A percentile compares a stretch with the other conserved stretches of the same genome.
phyloP scores from a whole-genome alignment of 371 early-diverging fungal genomes.

The Lichtheimia ramosa region DNA sequence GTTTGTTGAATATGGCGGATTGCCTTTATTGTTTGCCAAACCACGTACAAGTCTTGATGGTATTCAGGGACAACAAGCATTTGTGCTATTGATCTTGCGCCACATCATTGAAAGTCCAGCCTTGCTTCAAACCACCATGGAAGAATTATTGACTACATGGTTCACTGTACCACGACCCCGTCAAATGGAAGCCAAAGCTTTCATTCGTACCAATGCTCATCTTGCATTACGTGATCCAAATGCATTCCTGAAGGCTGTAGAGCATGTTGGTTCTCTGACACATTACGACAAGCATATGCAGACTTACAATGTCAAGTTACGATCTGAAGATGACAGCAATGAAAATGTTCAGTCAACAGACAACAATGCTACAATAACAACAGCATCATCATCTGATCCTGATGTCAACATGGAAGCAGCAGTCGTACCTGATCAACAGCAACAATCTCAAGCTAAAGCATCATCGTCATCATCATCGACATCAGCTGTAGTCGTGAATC shows the following conservation, averaged over 20 bases:
- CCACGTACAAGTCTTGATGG: conserved; percentile 49
- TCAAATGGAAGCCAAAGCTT: conserved; percentile 70
- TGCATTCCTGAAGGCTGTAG: conserved; percentile 68
- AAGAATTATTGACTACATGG: conserved; percentile 74
- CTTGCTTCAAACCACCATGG: conserved; percentile 73
- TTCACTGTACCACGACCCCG: conserved; percentile 71
- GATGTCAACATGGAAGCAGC: conserved; percentile 10
- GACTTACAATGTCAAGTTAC: conserved; percentile 53
- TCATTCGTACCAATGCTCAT: conserved; percentile 71
- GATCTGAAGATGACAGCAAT: conserved; percentile 18
- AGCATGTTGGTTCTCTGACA: conserved; percentile 66
- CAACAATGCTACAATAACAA: not conserved
- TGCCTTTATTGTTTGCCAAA: conserved; percentile 59
- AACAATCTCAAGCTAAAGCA: not conserved
- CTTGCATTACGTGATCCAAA: conserved; percentile 75
- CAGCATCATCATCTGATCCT: not conserved
- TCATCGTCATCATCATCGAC: conserved; percentile 12
- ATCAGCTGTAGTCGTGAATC: conserved; percentile 34
- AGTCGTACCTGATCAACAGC: not conserved
- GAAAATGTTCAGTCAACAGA: conserved; percentile 8
- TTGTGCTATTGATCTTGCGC: conserved; percentile 81
- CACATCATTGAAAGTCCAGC: conserved; percentile 80
- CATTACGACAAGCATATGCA: conserved; percentile 59
- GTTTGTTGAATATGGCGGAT: conserved; percentile 70
- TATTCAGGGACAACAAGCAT: conserved; percentile 71